Evolutionary conservation across 345 rosid genomes (phyloP).

Genomic region (Linum usitatissimum): DNA sequence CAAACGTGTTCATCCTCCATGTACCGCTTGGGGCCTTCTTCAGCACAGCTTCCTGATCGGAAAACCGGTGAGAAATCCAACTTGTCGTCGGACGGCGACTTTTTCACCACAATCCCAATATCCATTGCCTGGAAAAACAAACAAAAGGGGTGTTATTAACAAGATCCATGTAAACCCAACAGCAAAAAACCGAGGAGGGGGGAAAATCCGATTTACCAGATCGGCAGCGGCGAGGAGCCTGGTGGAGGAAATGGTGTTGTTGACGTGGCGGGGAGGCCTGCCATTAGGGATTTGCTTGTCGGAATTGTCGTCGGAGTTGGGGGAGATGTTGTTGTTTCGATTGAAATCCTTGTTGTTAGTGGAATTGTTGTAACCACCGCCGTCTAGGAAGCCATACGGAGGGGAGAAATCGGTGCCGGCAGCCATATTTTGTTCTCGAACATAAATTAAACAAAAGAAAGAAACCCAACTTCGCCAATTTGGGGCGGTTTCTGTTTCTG

Average conservation of each 20-base stretch:
- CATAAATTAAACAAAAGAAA: neutral
- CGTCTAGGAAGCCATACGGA: neutral
- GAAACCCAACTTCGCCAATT: too few species aligned
- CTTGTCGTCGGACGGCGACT: constrained; percentile 44
- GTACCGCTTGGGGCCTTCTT: constrained; percentile 70
- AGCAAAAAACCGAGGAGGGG: neutral
- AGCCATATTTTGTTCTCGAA: neutral
- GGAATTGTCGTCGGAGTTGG: neutral
- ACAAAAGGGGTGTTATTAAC: neutral
- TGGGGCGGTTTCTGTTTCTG: too few species aligned
- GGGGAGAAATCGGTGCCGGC: neutral
- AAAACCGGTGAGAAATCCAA: constrained; percentile 45
- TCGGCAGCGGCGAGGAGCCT: neutral
- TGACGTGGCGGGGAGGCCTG: neutral
- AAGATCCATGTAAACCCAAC: neutral
- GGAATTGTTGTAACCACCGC: neutral
- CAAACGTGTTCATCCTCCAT: constrained; percentile 98
- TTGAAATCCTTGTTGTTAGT: neutral
- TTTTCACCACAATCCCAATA: constrained; percentile 37
- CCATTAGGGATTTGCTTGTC: neutral
- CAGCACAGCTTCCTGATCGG: constrained; percentile 91
- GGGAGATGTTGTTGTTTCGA: neutral
- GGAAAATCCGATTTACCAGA: neutral
- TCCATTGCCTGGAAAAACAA: constrained; percentile 46
- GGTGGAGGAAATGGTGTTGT: neutral